Percentiles rank a stretch among this genome's conserved stretches.
phyloP scores from a whole-genome alignment of 805 yeast genomes.

The Zygosaccharomyces bisporus region DNA sequence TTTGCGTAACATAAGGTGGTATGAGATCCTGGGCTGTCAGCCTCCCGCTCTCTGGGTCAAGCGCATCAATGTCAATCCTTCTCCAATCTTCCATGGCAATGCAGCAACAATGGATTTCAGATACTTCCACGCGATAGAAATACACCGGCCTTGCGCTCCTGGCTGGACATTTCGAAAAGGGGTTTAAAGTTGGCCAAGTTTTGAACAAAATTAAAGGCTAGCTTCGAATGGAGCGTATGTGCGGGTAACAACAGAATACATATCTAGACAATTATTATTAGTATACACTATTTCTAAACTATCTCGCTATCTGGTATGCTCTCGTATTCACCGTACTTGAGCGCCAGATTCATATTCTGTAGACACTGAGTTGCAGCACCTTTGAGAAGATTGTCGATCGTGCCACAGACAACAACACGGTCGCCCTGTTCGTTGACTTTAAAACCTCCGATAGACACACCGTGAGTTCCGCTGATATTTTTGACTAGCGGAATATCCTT shows the following conservation, averaged over 20 bases:
- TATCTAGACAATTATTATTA: neutral
- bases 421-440: conserved; percentile 85
- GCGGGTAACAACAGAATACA: neutral
- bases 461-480: conserved; percentile 91
- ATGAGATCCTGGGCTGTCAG: conserved; percentile 60
- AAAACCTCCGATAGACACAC: conserved; percentile 92
- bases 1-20: conserved; percentile 50
- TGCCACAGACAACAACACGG: conserved; percentile 91
- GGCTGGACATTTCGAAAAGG: too few relatives aligned
- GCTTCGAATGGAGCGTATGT: neutral
- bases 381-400: conserved; percentile 91
- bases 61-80: conserved; percentile 89
- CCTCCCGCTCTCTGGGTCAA: conserved; percentile 72
- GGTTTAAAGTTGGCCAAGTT: conserved; percentile 1
- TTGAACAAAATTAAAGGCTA: neutral
- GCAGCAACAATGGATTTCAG: neutral
- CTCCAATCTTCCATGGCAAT: conserved; percentile 72
- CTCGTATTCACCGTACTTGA: conserved; percentile 89
- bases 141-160: too few relatives aligned
- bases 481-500: conserved; percentile 93
- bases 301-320: conserved; percentile 80
- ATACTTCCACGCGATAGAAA: neutral
- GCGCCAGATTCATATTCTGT: conserved; percentile 88
- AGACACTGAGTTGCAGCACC: conserved; percentile 99
- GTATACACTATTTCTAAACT: neutral